Evolutionary conservation across 1,284 basidiomycete genomes (phyloP), one percentile per base, ranked within the genome.

Genomic region (Fomitiporia mediterranea): DNA sequence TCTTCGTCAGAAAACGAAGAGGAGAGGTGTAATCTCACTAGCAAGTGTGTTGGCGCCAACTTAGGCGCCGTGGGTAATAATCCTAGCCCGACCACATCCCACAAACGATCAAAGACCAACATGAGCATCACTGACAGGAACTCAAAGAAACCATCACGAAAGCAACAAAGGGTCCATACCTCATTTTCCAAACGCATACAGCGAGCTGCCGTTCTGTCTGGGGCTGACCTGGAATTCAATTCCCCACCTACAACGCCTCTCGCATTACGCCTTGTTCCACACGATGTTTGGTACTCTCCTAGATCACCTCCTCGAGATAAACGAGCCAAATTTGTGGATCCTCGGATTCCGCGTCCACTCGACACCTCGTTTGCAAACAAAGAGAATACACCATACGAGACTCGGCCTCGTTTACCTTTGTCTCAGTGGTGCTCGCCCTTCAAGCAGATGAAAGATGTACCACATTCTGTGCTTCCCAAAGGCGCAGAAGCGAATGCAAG

Each of bases 181-280:
- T n/a, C 49, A 7, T 57, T 52, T 21, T 57, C 50, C 21, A 47
- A 38, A 32, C 49, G 55, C 21, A 57, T 57, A 17, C 49, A 44
- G n/a, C 49, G 50, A 39, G 55, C 55, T 28, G 55, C 55, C 15
- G 25, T 51, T 15, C 40, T 57, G 32, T 51, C 55, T 17, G 17
- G 30, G 9, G 55, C 52, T 3, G 55, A 57, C 21, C 49, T 23
- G 19, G 49, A 38, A 3, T 34, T 25, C 15, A 23, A 51, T 11
- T 8, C 35, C 8, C 32, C 30, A 21, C 7, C 47, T 30, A 28
- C n/a, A 11, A n/a, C 27, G 4, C 55, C 30, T 19, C 23, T 30
- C 35, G 43, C 53, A 3, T 32, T 57, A 5, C 37, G 17, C 17
- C 50, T 57, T 21, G 42, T 37, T 13, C 38, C 55, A 5, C 46